Evolutionary conservation across 1,139 yeast species (phyloP), one percentile per base, ranked within the genome.

Genomic region (Suhomyces chickasaworum): DNA sequence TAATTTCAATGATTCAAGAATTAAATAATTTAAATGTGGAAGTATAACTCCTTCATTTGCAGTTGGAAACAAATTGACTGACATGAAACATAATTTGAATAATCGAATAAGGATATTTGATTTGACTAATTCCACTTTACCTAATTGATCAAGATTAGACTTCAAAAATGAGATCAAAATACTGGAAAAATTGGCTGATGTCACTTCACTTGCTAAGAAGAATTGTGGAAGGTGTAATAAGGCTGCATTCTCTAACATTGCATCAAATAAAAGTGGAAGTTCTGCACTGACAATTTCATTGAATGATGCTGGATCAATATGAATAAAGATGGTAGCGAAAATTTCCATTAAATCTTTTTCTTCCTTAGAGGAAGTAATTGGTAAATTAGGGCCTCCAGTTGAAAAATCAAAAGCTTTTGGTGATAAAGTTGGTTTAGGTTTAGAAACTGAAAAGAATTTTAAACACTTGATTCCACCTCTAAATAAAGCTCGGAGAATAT

Each of bases 271-370:
- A 55, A 81, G 83, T 18, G 86, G 88, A 49, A 93, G 75, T 62
- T 93, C 97, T 3, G 85, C 77, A 51, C 85, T 89, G 8, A 91
- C 86, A 53, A 93, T 86, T 65, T 95, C 99, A 62, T 89, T 91
- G 65, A 95, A 95, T 1, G 97, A 88, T 1, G 98, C 93, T 17
- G 97, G 95, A 59, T 95, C 99, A 46, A 95, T 80, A 62, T 90
- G 96, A 57, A 90, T 89, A 65, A 89, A 95, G 55, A 93, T 89
- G 1, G 96, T 87, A 0, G 97, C 97, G 63, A 95, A 84, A 2
- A 91, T 86, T 63, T 95, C 99, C 96, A 93, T 90, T 50, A 91
- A 73, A 56, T 95, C 99, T 57, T 93, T 90, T 52, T 91, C 97
- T 60, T 91, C 98, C 55, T 89, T 90, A 0, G 96, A 84, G 1